Evolutionary conservation across 2,329 filamentous ascomycete species (phyloP), one percentile per base, ranked within the genome.

Genomic region (Pleurostoma richardsiae): DNA sequence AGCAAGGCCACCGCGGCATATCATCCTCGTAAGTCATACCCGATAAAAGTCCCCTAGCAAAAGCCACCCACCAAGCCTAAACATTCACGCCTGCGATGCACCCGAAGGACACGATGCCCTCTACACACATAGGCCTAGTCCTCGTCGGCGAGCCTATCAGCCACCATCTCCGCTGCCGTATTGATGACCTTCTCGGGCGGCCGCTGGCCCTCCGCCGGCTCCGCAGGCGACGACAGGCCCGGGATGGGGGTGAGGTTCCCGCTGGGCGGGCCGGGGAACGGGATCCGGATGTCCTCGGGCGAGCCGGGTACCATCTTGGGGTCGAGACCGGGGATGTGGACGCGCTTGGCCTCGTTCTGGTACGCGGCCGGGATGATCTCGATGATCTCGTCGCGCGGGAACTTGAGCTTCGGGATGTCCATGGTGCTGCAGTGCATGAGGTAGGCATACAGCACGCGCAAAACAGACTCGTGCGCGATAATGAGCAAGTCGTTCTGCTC

Each of bases 301-400:
- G 86, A 90, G 43, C 79, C 79, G 2, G 89, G 87, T 10, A 95
- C 80, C 44, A 90, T 83, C 43, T 79, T 76, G 10, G 79, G 75
- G 49, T 82, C 76, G 29, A 82, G 66, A 4, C 77, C 78, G 4
- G 88, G 86, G 52, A 99, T 95, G 57, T 87, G 84, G 58, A 99
- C 90, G 48, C 90, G 84, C 65, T 89, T 94, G 26, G 92, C 89
- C 66, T 94, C 87, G 62, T 99, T 99, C 71, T 96, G 94, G 69
- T 99, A 99, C 30, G 90, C 92, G 19, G 92, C 91, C 3, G 94
- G 95, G 49, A 97, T 95, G 62, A 99, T 96, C 74, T 99, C 94
- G 56, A 99, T 96, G 61, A 99, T 97, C 64, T 99, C 90, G 62
- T 99, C 86, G 40, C 94, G 87, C 4, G 94, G 94, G 60, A 99